These are phyloP conservation scores for Hyaloscypha bicolor DNA, from an alignment of 495 filamentous ascomycete species.

Conservation along the genomic window DNA sequence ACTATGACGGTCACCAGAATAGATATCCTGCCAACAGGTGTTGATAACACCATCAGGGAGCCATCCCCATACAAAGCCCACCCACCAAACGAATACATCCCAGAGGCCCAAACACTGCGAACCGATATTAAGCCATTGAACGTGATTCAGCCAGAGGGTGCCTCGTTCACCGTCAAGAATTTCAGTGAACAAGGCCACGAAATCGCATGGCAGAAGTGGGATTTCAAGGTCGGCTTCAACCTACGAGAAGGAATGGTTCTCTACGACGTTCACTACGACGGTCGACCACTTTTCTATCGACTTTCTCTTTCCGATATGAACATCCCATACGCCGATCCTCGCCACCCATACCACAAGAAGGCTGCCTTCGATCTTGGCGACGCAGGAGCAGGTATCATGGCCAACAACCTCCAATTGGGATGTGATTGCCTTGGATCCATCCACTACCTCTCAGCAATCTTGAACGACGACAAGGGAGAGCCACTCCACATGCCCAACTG, in stretches of 20 bases:
- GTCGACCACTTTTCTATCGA: conserved; percentile 68
- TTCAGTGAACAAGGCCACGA: conserved; percentile 51
- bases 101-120: conserved; percentile 65
- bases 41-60: conserved; percentile 58
- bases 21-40: conserved; percentile 62
- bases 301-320: conserved; percentile 76
- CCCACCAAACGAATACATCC: conserved; percentile 71
- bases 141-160: conserved; percentile 75
- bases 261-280: conserved; percentile 69
- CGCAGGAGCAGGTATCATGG: conserved; percentile 63
- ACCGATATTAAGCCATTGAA: conserved; percentile 75
- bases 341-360: conserved; percentile 67
- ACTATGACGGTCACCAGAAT: conserved; percentile 65
- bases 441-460: conserved; percentile 62
- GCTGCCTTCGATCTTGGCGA: conserved; percentile 73
- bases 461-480: conserved; percentile 58
- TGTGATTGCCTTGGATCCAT: conserved; percentile 72
- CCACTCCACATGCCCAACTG: conserved; percentile 58
- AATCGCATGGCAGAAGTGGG: conserved; percentile 69
- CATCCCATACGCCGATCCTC: conserved; percentile 66
- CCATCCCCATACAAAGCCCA: conserved; percentile 56
- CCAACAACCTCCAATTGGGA: conserved; percentile 67
- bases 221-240: conserved; percentile 67
- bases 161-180: conserved; percentile 62
- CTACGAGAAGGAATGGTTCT: conserved; percentile 64